Conservation (phyloP, 2,329 filamentous ascomycete genomes). For the Huntiella abstrusa region DNA sequence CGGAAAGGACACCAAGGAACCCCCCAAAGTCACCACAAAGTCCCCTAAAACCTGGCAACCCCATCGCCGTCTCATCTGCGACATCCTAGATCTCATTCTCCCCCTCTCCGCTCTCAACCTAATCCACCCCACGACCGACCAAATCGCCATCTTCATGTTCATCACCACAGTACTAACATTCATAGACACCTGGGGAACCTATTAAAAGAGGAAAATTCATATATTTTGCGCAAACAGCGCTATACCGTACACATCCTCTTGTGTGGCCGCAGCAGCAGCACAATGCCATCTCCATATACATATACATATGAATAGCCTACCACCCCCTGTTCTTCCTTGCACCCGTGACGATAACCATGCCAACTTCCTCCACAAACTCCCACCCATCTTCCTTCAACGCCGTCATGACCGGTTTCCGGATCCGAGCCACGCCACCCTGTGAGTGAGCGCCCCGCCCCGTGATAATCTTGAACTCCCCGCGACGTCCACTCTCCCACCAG, state of each 20-base stretch:
- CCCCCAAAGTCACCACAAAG: no score
- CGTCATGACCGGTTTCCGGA: constrained; percentile 64
- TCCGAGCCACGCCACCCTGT: constrained; percentile 50
- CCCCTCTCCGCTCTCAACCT: no score
- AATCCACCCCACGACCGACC: no score
- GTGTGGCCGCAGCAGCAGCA: background rate
- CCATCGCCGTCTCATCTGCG: constrained; percentile 26
- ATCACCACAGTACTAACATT: constrained; percentile 42
- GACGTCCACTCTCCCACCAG: constrained; percentile 47
- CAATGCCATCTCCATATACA: background rate
- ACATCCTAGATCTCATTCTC: constrained; percentile 42
- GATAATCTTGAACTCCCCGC: constrained; percentile 55
- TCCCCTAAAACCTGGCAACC: no score
- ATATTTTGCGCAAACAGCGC: background rate
- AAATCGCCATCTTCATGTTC: constrained; percentile 29
- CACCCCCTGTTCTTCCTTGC: background rate
- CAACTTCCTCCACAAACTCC: constrained; percentile 56
- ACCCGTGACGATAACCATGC: constrained; percentile 43
- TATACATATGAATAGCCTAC: background rate
- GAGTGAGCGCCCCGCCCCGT: constrained; percentile 70
- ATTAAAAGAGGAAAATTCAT: constrained; percentile 12
- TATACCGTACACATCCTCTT: background rate
- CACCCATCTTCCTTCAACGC: constrained; percentile 63
- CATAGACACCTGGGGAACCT: constrained; percentile 40
- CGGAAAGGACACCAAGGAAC: no score